A percentile compares a stretch with the other conserved stretches of the same genome.
Evolutionary conservation across 139 green algal species (phyloP).

Genomic region (Bryopsis sp.): DNA sequence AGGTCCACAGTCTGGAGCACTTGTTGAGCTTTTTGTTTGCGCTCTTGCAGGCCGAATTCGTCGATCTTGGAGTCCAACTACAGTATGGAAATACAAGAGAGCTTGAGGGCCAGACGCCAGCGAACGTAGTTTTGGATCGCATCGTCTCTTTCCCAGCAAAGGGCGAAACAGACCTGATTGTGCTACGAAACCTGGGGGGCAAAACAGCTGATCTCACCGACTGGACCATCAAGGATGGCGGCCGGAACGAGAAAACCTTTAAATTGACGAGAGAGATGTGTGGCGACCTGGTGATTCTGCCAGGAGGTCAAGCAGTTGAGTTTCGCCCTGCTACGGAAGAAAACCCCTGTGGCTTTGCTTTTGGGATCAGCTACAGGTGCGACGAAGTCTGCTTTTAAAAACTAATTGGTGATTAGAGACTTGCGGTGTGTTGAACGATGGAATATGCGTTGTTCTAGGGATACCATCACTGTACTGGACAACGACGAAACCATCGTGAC

Average conservation of each 20-base stretch:
- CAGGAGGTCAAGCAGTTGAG: not conserved
- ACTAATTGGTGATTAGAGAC: not conserved
- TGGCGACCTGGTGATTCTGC: not conserved
- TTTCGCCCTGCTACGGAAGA: not conserved
- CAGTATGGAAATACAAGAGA: too few relatives aligned
- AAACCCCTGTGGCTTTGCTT: not conserved
- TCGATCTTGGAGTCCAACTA: too few relatives aligned
- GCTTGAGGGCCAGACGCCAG: not conserved
- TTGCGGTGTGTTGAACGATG: not conserved
- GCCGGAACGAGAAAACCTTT: not conserved
- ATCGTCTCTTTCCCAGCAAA: not conserved
- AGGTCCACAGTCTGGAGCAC: too few relatives aligned
- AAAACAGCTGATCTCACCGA: conserved; percentile 39
- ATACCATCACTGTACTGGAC: not conserved
- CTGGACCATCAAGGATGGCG: conserved; percentile 26
- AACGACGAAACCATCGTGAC: not conserved
- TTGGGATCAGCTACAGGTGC: not conserved
- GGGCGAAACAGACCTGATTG: not conserved
- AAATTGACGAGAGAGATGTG: not conserved
- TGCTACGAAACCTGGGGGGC: conserved; percentile 36
- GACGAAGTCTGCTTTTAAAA: too few relatives aligned
- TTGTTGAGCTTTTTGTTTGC: too few relatives aligned
- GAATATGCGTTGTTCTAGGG: not conserved
- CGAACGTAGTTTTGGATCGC: not conserved
- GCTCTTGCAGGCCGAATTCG: too few relatives aligned